Base-by-base conservation (phyloP, 768 basidiomycete species). In the Lactifluus volemus region DNA sequence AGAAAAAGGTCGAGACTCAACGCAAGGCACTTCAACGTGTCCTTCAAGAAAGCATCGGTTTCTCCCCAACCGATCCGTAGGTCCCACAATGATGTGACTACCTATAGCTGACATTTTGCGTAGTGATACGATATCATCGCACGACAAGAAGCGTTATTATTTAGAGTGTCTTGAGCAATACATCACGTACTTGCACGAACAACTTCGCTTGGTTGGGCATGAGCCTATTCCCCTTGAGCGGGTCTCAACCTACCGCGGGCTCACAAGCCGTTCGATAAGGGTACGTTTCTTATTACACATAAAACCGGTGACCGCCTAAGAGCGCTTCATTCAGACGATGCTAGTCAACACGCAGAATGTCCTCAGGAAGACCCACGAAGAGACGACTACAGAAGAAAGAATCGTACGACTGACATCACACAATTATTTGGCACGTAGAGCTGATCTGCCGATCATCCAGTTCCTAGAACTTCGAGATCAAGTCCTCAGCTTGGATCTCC, bases 81-180 rank as follows among this genome's bases (percentile, higher is more conserved):
- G 83, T 75, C 0, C 36, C 17, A 49, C 7, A 36, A 42, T 9
- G 30, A 0, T 44, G 54, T 38, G 17, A n/a, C 45, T 10, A 32
- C 39, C 21, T 44, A 58, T 36, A 39, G 56, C 42, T 59, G 54
- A 47, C 59, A n/a, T 48, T 19, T 10, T 32, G 11, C 14, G 14
- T 57, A 86, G 85, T 1, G 87, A 88, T 53, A 77, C 78, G n/a
- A 88, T 89, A 58, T 84, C 87, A 3, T 87, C 86, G 6, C 87
- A 89, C 66, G 87, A 89, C 67, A 88, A 88, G 67, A 88, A 88
- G 66, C 74, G 87, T 2, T 79, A 84, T 66, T 88, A 89, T 67
- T 77, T 89, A 25, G 85, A 86, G 65, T 86, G 84, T 64, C 71
- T 89, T 7, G 87, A 89, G 65, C 80, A 85, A 60, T 89, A 88